Evolutionary conservation across 495 filamentous ascomycete genomes (phyloP).

Genomic region (Geopyxis carbonaria): DNA sequence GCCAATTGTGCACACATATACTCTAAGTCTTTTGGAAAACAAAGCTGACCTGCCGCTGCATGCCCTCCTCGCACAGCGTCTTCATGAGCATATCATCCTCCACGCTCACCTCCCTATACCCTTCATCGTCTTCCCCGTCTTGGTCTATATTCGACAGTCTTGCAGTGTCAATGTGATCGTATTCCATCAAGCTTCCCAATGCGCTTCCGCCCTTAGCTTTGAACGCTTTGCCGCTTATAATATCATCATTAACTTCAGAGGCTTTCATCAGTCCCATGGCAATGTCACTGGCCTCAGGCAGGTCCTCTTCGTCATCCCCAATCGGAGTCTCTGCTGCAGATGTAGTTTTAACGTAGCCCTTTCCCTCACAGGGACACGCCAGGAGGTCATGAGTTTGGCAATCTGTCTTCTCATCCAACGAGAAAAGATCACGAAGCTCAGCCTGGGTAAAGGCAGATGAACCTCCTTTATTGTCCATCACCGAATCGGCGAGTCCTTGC

Average conservation of each 20-base stretch:
- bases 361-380: conserved; percentile 49
- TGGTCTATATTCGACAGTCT: conserved; percentile 32
- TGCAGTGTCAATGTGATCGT: conserved; percentile 37
- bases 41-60: conserved; percentile 34
- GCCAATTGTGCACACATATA: too few relatives aligned
- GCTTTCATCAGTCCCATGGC: conserved; percentile 33
- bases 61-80: conserved; percentile 40
- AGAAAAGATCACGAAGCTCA: conserved; percentile 56
- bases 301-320: conserved; percentile 31
- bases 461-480: conserved; percentile 38
- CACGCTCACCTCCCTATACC: conserved; percentile 30
- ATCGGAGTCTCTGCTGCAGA: conserved; percentile 6
- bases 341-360: conserved; percentile 28
- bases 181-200: conserved; percentile 48
- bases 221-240: conserved; percentile 28
- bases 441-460: conserved; percentile 46
- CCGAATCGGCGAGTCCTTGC: conserved; percentile 33
- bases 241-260: conserved; percentile 44
- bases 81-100: conserved; percentile 47
- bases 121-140: conserved; percentile 26
- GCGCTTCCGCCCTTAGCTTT: conserved; percentile 28
- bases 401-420: conserved; percentile 39
- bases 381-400: conserved; percentile 59
- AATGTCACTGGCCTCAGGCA: too few relatives aligned
- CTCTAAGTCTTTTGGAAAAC: conserved; percentile 50